Base-by-base conservation (phyloP, 169 alveolate genomes). In the Toxoplasma gondii region DNA sequence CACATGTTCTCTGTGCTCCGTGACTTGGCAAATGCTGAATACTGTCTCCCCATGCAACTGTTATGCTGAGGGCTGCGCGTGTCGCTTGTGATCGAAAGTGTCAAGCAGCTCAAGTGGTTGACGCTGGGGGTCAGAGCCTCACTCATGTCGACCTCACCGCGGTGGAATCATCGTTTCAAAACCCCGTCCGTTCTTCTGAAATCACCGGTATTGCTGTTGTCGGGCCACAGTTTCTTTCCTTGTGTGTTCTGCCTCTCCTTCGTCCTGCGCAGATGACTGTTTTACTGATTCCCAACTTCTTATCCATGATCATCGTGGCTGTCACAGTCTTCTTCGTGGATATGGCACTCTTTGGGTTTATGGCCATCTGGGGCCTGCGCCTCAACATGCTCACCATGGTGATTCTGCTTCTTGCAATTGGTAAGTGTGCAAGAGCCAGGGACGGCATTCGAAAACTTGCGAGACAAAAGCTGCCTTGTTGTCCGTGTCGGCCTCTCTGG, bases 341-440 rank as follows among this genome's bases (percentile, higher is more conserved):
- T 64, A 91, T 96, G 82, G 95, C 97, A 36, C 94, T 97, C 38
- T 96, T 96, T 82, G 98, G 98, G 58, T 95, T 95, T 95, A 97
- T 97, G 98, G 96, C 97, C 54, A 92, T 96, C n/a, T 96, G 97
- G 96, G 98, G 97, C 41, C 93, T 97, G 69, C 96, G 96, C 4
- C 96, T 97, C 64, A 97, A 97, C 84, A 96, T 97, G 94, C 94
- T 97, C 45, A 95, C 98, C 17, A 96, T 96, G 98, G 97, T 97
- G 86, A 96, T 94, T 91, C 86, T 97, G 43, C 96, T 97, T 53
- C 96, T 97, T 91, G 96, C 97, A 38, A 96, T 96, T 49, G 98
- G 98, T 95, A 86, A 78, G 97, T 83, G 19, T 91, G 41, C 67
- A 9, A 64, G 29, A 4, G n/a, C 24, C 24, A 64, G 22, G 22